Conservation (phyloP, 768 basidiomycete genomes). For the Amanita subjunquillea region DNA sequence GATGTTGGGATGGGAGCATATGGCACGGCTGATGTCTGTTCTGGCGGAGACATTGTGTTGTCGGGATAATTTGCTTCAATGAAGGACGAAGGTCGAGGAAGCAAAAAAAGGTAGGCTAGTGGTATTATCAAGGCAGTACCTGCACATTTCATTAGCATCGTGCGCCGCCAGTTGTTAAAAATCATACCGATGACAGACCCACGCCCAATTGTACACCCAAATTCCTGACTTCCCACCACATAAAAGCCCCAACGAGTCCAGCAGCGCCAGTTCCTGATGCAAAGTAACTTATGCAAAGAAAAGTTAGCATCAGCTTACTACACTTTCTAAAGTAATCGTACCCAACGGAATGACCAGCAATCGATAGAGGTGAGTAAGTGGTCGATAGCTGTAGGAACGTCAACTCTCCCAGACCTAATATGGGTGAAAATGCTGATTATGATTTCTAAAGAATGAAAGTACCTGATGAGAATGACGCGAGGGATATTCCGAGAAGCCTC, state of each 20-base stretch:
- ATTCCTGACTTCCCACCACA: slow-evolving; percentile 91
- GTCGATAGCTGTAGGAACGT: slow-evolving; percentile 93
- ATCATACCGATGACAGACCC: slow-evolving; percentile 67
- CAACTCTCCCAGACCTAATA: slow-evolving; percentile 82
- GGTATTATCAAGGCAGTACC: slow-evolving; percentile 83
- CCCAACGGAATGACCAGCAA: slow-evolving; percentile 78
- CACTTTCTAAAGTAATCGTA: slow-evolving; percentile 18
- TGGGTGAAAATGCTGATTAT: not conserved
- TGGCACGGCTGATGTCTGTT: slow-evolving; percentile 21
- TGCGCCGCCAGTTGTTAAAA: not conserved
- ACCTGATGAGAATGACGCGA: slow-evolving; percentile 88
- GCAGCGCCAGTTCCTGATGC: slow-evolving; percentile 92
- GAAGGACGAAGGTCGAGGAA: slow-evolving; percentile 53
- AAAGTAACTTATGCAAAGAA: slow-evolving; percentile 53
- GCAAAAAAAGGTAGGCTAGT: slow-evolving; percentile 62
- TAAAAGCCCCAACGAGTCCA: slow-evolving; percentile 81
- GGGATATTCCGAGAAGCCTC: slow-evolving; percentile 65
- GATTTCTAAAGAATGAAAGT: not conserved
- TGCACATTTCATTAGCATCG: slow-evolving; percentile 18
- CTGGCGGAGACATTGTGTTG: slow-evolving; percentile 20
- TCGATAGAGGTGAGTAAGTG: slow-evolving; percentile 55
- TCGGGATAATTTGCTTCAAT: slow-evolving; percentile 28
- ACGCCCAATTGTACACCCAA: slow-evolving; percentile 80
- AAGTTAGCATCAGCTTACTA: not conserved
- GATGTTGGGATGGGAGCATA: slow-evolving; percentile 35